Base-by-base conservation (phyloP, 1,284 basidiomycete genomes). In the Ustilago crameri region DNA sequence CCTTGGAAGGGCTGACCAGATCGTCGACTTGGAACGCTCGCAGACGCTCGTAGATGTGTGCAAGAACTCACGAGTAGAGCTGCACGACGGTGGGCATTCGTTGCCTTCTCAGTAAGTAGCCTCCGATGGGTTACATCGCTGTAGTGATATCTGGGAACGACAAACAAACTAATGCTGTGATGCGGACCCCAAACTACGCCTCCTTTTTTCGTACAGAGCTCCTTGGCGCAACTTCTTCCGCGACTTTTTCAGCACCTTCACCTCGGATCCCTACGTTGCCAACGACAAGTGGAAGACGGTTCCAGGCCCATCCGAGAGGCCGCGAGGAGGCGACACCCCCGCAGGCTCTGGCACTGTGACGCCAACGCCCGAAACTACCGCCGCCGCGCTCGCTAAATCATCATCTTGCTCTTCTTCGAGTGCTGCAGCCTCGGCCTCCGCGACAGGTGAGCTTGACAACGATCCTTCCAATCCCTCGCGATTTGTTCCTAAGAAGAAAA, bases 21-120 rank as follows among this genome's bases (percentile, higher is more conserved):
- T 78, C 22, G 72, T 76, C 9, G 72, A 75, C 18, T 46, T 66
- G 32, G 69, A 79, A 14, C 55, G 74, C 10, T 70, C 79, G n/a
- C 65, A 77, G 46, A 76, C 77, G 9, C 60, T 81, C 5, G 65
- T 78, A 0, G 63, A 80, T 14, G 62, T 52, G 3, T 76, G 72
- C 48, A 56, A 54, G 24, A 70, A 81, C 27, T 67, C 74, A 0
- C 60, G 81, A n/a, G 72, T 83, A 9, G 78, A 80, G 55, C 51
- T 65, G 14, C 81, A 83, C 61, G 74, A 76, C n/a, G 80, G 81
- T 38, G 81, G 81, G 34, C 81, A 83, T 57, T 73, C 75, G 23
- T 43, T 80, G 3, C 81, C 81, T 43, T 78, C 80, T 15, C 74
- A 79, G 76, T 76, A 54, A 42, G 41, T 42, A 42, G 17, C 38